Conservation (phyloP, 768 basidiomycete species). For the Mycena vitilis region DNA sequence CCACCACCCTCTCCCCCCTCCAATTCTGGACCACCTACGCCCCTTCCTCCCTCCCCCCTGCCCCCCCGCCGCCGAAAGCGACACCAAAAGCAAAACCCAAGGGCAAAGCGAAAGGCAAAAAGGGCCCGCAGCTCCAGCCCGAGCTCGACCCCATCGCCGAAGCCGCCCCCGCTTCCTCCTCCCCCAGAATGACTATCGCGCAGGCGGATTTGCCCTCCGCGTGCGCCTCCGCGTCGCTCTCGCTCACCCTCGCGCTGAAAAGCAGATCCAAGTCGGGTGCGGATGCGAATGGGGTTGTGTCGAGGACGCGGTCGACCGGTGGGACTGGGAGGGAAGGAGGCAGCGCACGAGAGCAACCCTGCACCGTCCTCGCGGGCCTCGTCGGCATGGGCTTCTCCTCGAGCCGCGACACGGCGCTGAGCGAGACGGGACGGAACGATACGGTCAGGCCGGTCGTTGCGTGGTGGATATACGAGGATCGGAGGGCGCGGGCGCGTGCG, state of each 20-base stretch:
- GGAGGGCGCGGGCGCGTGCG: background rate
- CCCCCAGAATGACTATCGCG: conserved; percentile 11
- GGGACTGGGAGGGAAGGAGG: too few species aligned
- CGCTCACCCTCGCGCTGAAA: conserved; percentile 13
- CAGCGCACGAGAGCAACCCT: conserved; percentile 6
- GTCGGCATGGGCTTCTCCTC: conserved; percentile 30
- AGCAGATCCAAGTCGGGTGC: conserved; percentile 12
- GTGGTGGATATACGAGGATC: conserved; percentile 30
- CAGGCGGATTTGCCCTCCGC: conserved; percentile 9
- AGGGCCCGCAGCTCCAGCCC: conserved; percentile 12
- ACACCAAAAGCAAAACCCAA: conserved; percentile 26
- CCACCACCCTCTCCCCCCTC: conserved; percentile 16
- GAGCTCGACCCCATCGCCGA: conserved; percentile 8
- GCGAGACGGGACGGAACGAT: conserved; percentile 25
- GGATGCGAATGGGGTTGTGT: too few species aligned
- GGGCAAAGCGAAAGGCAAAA: conserved; percentile 22
- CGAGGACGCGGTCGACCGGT: too few species aligned
- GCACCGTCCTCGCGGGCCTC: conserved; percentile 27
- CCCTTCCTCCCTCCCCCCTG: conserved; percentile 8
- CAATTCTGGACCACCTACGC: conserved; percentile 26
- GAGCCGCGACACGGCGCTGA: conserved; percentile 21
- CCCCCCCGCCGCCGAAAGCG: conserved; percentile 4
- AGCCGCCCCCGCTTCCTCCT: background rate
- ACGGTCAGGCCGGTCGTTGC: conserved; percentile 29
- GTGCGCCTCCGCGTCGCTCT: conserved; percentile 12